Base-by-base conservation (phyloP, 257 asterid genomes). In the Handroanthus guayacan region DNA sequence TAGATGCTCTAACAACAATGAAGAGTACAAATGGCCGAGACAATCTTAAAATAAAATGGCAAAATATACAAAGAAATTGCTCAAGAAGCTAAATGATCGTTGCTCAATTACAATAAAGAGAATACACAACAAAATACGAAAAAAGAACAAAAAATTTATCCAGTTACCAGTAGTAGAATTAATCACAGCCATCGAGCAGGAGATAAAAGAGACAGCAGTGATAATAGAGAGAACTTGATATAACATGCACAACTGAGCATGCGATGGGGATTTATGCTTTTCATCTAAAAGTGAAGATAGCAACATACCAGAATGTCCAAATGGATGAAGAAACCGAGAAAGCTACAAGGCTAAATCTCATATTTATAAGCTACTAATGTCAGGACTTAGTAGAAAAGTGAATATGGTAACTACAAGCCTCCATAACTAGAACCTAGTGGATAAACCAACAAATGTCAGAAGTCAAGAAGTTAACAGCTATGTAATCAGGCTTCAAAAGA, bases 281-380 rank as follows among this genome's bases (percentile, higher is more conserved):
- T 18, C 58, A 43, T 47, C 50, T 48, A 20, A 39, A 73, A 73
- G 45, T 54, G 51, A 9, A 20, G 43, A n/a, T 39, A n/a, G n/a
- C 1, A 14, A 36, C 16, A 44, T 36, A 50, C 52, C 45, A 55
- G 16, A 58, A 56, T 47, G 41, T 52, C 73, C 39, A 66, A 56
- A 41, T 66, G 50, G 76, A 45, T 43, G 5, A 6, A 14, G 36
- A 9, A 51, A 25, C 31, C 31, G 31, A 25, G 31, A 44, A 58
- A 78, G 71, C 50, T 71, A 73, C 66, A 58, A 50, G 13, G 78
- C 50, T 31, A 60, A 56, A 78, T 78, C 68, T 74, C 60, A 72
- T 54, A 51, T 67, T 25, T 34, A 67, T 45, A 73, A 74, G 73
- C 68, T n/a, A 51, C 75, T 61, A 25, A 25, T 25, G 31, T 50